Evolutionary conservation across 2,329 filamentous ascomycete species (phyloP), one percentile per base, ranked within the genome.

Genomic region (Aspergillus fumigatiaffinis): DNA sequence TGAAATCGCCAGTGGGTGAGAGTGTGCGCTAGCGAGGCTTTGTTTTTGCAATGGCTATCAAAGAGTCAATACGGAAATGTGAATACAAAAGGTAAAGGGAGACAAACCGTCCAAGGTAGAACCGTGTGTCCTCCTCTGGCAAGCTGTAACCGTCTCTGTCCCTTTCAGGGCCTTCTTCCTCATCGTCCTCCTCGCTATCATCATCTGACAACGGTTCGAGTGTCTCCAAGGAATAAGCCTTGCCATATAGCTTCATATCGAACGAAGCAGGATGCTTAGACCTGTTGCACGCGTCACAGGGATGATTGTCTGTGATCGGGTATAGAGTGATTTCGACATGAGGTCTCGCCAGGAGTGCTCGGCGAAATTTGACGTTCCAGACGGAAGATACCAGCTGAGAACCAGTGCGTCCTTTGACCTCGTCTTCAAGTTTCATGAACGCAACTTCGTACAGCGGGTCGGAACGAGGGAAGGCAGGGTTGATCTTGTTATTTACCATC

Each of bases 401-500:
- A 3, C 81, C 82, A 0, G 87, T 85, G 2, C 90, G 81, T 0
- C 85, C 87, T 42, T 78, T 79, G 14, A 90, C 84, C 68, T 92
- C 88, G 62, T 89, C 84, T 61, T 90, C 83, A 0, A 93, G 78
- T 66, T 90, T 91, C 51, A 77, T 76, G 77, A 91, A 92, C 0
- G 89, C 86, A 26, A 89, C 78, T 12, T 75, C 66, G 71, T 91
- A 94, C 12, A 91, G 76, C 7, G 83, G 78, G 58, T 90, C 84
- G 4, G 82, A 75, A 20, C 81, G 80, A 10, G 82, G 76, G 65
- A 92, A 92, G 0, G 79, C 84, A 0, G 89, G 89, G 63, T 92
- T 88, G 52, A 94, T 80, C 64, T 88, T 87, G 68, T 89, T 89
- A 66, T 91, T 88, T 2, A 93, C 86, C 74, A 92, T 87, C 89